A percentile compares a stretch with the other conserved stretches of the same genome.
phyloP scores from a whole-genome alignment of 257 asterid genomes.

The Gynochthodes officinalis region DNA sequence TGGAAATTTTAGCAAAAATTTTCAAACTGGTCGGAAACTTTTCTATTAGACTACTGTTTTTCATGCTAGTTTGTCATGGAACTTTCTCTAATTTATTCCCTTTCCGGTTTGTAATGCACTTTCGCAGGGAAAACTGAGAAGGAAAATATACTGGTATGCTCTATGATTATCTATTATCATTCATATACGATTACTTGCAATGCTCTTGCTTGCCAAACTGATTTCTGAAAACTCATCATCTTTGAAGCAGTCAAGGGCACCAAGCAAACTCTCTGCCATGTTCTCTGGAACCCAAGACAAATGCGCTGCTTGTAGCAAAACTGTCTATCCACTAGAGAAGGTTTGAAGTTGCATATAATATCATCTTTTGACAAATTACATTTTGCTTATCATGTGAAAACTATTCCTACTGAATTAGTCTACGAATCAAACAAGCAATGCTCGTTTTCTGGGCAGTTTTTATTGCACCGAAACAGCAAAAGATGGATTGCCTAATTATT shows the following conservation, averaged over 20 bases:
- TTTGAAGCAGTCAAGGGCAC: slow-evolving; percentile 53
- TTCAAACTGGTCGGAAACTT: slow-evolving; percentile 34
- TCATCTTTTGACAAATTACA: too few species aligned
- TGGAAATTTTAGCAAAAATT: slow-evolving; percentile 55
- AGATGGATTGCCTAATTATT: too few species aligned
- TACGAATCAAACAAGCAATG: too few species aligned
- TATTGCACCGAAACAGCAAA: too few species aligned
- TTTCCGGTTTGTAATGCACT: neutral
- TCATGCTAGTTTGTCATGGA: neutral
- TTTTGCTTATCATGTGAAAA: too few species aligned
- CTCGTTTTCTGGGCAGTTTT: too few species aligned
- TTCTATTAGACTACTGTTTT: neutral
- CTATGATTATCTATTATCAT: too few species aligned
- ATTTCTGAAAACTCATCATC: neutral
- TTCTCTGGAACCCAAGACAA: slow-evolving; percentile 91
- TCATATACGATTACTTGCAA: neutral
- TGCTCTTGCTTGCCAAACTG: neutral
- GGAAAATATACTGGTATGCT: slow-evolving; percentile 37
- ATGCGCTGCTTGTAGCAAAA: slow-evolving; percentile 69
- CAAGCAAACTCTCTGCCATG: slow-evolving; percentile 66
- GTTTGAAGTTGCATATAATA: slow-evolving; percentile 20
- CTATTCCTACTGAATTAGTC: too few species aligned
- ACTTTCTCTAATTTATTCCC: neutral
- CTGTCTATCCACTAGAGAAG: slow-evolving; percentile 88
- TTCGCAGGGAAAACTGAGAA: slow-evolving; percentile 31